Base-by-base conservation (phyloP, 345 rosid species). In the Citrus trifoliata region DNA sequence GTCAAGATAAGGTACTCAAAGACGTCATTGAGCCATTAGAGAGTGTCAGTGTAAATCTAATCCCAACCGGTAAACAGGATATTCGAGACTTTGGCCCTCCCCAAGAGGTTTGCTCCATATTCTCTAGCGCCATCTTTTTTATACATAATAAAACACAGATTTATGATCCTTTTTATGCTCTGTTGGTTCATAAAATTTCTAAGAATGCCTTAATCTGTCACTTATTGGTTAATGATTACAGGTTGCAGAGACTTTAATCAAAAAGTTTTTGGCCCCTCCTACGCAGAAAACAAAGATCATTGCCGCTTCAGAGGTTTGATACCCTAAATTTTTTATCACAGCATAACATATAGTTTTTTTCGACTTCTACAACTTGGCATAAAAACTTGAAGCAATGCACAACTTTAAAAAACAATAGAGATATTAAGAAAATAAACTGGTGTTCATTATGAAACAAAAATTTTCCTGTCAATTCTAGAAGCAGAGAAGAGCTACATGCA, bases 11-110 rank as follows among this genome's bases (percentile, higher is more conserved):
- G 88, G 98, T 92, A 14, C 92, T 89, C 78, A 95, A 95, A 92
- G 98, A 95, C 59, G 96, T 95, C 46, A 93, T 93, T 71, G 98
- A 95, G 87, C 99, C 98, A 9, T 86, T 95, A 81, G 99, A 95
- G 83, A 93, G 90, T 70, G 95, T 91, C 56, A 91, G 97, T 74
- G 90, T 95, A 18, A 90, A 82, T 77, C 12, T 86, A 83, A 64
- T 91, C 71, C 94, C 93, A 0, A 95, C 99, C 13, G 78, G 68
- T 83, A 95, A 93, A 84, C 85, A 82, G 79, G 91, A 86, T 79
- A 88, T 93, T 85, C 88, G 89, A 86, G 99, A 95, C 16, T 88
- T 93, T 55, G 99, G 98, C 18, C 82, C 97, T 62, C 95, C 98
- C 0, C 89, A 93, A 83, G 88, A 92, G 97, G 98, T 95, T 73